Percentiles rank a stretch among this genome's conserved stretches.
Conservation (phyloP, 73 alveolate genomes). For the Diophrys sp. region DNA sequence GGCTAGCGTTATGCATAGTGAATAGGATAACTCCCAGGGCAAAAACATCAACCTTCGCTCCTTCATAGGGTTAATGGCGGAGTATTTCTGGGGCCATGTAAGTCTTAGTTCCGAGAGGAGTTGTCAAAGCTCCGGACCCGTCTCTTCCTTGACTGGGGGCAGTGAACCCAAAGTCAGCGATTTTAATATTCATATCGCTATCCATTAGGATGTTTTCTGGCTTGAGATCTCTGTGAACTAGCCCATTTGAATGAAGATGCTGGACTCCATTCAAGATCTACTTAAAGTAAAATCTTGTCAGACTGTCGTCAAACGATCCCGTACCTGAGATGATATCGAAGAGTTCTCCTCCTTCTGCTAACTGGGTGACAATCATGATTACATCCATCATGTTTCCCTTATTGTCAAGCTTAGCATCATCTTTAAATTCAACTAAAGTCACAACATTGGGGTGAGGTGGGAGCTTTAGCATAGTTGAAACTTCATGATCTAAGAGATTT, state of each 20-base stretch:
- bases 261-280: conserved; percentile 54
- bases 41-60: no score
- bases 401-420: background rate
- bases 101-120: conserved; percentile 31
- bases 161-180: conserved; percentile 85
- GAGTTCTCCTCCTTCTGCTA: conserved; percentile 54
- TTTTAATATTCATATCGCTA: conserved; percentile 54
- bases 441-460: no score
- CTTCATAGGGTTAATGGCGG: conserved; percentile 18
- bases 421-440: no score
- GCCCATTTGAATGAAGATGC: conserved; percentile 59
- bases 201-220: conserved; percentile 79
- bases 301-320: conserved; percentile 38
- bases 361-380: conserved; percentile 32
- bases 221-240: conserved; percentile 80
- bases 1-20: no score
- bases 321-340: conserved; percentile 35
- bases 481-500: no score
- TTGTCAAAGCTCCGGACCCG: background rate
- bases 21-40: no score
- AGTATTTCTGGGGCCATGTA: conserved; percentile 62
- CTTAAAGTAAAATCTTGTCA: conserved; percentile 35
- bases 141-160: conserved; percentile 18
- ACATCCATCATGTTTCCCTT: conserved; percentile 31
- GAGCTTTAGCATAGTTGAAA: no score